Evolutionary conservation across 148 eudicot genomes (phyloP).

Genomic region (Vaccinium vitisidaea): DNA sequence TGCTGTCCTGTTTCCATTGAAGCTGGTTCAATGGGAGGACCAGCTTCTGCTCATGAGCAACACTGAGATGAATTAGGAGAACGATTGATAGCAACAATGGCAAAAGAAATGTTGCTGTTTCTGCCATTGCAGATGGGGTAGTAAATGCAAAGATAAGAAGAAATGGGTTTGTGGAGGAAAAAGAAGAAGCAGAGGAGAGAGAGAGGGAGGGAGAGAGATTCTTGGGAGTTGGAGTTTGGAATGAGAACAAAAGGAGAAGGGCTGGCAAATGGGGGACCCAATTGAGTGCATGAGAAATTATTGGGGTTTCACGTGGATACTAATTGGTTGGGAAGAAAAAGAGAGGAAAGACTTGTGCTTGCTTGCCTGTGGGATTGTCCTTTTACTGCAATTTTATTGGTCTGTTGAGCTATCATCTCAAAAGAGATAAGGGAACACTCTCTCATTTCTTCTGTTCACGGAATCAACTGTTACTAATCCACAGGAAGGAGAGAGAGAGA

Average conservation of each 20-base stretch:
- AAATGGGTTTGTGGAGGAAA: conserved; percentile 14
- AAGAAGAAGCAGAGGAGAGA: background rate
- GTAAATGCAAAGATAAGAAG: conserved; percentile 18
- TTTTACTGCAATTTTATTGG: conserved; percentile 14
- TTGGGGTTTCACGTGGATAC: conserved; percentile 42
- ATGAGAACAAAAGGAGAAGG: conserved; percentile 44
- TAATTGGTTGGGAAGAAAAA: conserved; percentile 5
- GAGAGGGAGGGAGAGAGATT: conserved; percentile 17
- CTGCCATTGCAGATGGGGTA: conserved; percentile 17
- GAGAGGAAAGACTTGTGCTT: background rate
- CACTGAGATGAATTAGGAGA: conserved; percentile 8
- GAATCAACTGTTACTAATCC: conserved; percentile 25
- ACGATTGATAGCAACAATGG: conserved; percentile 14
- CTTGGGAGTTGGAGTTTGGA: conserved; percentile 37
- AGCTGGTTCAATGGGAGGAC: conserved; percentile 29
- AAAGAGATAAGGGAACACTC: conserved; percentile 19
- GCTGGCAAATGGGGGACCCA: conserved; percentile 43
- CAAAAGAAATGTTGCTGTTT: conserved; percentile 23
- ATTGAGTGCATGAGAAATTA: conserved; percentile 61
- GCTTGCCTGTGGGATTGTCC: no score
- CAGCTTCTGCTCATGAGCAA: conserved; percentile 26
- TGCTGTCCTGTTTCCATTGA: conserved; percentile 17
- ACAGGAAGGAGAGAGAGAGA: background rate
- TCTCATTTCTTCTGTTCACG: conserved; percentile 9
- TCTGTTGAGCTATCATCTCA: conserved; percentile 24